Conservation (phyloP, 2,329 filamentous ascomycete species). For the Cryphonectria parasitica region DNA sequence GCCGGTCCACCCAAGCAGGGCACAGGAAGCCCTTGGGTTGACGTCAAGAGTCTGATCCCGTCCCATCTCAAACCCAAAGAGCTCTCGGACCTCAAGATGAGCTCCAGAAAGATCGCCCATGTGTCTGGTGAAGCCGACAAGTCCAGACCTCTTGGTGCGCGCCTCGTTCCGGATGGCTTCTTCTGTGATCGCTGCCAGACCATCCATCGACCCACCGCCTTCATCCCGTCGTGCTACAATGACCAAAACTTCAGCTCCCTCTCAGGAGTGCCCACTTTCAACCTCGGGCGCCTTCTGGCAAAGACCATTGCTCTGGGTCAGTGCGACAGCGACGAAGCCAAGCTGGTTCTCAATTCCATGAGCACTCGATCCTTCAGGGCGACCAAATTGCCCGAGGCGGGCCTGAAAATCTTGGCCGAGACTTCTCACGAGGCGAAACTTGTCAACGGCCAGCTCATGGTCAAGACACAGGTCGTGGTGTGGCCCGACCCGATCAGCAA, state of each 20-base stretch:
- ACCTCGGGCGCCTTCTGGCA: conserved; percentile 7
- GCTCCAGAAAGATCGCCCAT: background rate
- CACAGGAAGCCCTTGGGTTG: background rate
- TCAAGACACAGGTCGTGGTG: conserved; percentile 7
- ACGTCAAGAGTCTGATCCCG: background rate
- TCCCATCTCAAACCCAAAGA: background rate
- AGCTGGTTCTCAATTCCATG: background rate
- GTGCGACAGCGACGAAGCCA: background rate
- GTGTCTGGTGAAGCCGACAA: background rate
- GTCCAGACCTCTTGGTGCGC: background rate
- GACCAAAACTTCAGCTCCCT: background rate
- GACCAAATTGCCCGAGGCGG: background rate
- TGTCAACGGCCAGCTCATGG: conserved; percentile 8
- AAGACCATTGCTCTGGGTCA: background rate
- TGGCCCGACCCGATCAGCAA: background rate
- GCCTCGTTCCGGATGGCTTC: background rate
- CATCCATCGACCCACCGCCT: background rate
- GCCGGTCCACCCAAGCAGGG: background rate
- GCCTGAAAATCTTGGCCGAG: background rate
- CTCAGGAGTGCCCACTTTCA: background rate
- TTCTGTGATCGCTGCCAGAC: background rate
- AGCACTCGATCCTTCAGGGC: background rate
- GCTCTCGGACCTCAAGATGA: background rate
- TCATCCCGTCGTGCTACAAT: conserved; percentile 6
- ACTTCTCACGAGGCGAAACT: conserved; percentile 3